These are phyloP conservation scores for Orbilia brochopaga DNA, from an alignment of 2,329 filamentous ascomycete genomes.

Conservation along the genomic window DNA sequence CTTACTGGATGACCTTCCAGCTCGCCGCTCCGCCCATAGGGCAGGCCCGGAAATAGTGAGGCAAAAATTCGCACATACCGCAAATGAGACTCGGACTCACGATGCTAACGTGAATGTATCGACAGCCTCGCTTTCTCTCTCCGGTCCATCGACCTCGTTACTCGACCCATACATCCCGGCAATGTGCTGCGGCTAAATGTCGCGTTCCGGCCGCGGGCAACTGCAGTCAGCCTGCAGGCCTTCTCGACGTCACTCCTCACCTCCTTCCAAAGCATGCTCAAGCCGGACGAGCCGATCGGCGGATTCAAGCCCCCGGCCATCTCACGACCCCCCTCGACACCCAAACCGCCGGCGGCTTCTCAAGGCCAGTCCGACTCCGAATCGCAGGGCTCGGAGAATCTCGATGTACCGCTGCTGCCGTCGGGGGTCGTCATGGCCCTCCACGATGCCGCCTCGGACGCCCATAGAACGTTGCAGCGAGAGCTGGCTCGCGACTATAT, in stretches of 20 bases:
- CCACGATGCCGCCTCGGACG: conserved; percentile 34
- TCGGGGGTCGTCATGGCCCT: conserved; percentile 43
- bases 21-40: conserved; percentile 20
- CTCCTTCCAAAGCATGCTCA: conserved; percentile 19
- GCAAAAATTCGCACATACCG: neutral
- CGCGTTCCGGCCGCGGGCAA: conserved; percentile 35
- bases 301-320: conserved; percentile 14
- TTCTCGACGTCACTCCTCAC: conserved; percentile 26
- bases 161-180: conserved; percentile 18
- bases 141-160: conserved; percentile 28
- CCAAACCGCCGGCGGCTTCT: conserved; percentile 1
- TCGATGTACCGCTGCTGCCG: conserved; percentile 34
- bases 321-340: neutral
- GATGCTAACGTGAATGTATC: conserved; percentile 8
- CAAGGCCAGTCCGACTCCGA: neutral
- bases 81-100: neutral
- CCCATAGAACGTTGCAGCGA: conserved; percentile 18
- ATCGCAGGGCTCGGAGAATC: conserved; percentile 10
- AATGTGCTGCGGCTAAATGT: conserved; percentile 35
- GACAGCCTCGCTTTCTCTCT: conserved; percentile 39
- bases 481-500: conserved; percentile 33
- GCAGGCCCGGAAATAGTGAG: conserved; percentile 41
- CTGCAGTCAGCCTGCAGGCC: conserved; percentile 34
- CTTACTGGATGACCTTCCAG: conserved; percentile 45
- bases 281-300: conserved; percentile 17